Percentiles rank a stretch among this genome's conserved stretches.
Conservation (phyloP, 1,139 yeast species). For the Taiozyma sp. region DNA sequence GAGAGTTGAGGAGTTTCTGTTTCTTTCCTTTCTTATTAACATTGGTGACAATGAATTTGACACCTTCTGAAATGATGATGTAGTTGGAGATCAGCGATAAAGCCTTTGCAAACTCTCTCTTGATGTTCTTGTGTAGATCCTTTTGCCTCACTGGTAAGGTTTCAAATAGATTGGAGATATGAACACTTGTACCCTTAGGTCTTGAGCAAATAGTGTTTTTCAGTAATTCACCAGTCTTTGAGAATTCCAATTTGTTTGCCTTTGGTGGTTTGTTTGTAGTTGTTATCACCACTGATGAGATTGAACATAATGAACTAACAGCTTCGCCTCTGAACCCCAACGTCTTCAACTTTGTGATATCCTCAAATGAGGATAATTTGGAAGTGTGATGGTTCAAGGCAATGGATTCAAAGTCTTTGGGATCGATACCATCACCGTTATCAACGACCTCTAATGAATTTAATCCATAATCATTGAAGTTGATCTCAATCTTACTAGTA, state of each 20-base stretch:
- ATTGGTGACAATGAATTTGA: slow-evolving; percentile 58
- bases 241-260: slow-evolving; percentile 51
- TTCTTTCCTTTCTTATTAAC: slow-evolving; percentile 44
- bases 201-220: slow-evolving; percentile 43
- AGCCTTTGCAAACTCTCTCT: slow-evolving; percentile 68
- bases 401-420: slow-evolving; percentile 52
- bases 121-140: slow-evolving; percentile 63
- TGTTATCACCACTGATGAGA: slow-evolving; percentile 46
- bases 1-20: slow-evolving; percentile 44
- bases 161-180: slow-evolving; percentile 50
- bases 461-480: slow-evolving; percentile 68
- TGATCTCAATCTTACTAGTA: slow-evolving; percentile 61
- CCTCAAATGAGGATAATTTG: slow-evolving; percentile 57
- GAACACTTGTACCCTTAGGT: slow-evolving; percentile 54
- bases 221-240: slow-evolving; percentile 45
- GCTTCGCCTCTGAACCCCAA: slow-evolving; percentile 89
- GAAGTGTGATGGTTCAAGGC: slow-evolving; percentile 82
- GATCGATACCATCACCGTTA: slow-evolving; percentile 71
- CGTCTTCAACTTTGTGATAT: slow-evolving; percentile 47
- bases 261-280: slow-evolving; percentile 61
- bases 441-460: slow-evolving; percentile 70
- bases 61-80: slow-evolving; percentile 59
- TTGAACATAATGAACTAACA: slow-evolving; percentile 63
- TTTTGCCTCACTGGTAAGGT: slow-evolving; percentile 70
- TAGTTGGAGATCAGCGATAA: slow-evolving; percentile 52